Evolutionary conservation across 1,284 basidiomycete species (phyloP).

Genomic region (Cutaneotrichosporon spelunceum): DNA sequence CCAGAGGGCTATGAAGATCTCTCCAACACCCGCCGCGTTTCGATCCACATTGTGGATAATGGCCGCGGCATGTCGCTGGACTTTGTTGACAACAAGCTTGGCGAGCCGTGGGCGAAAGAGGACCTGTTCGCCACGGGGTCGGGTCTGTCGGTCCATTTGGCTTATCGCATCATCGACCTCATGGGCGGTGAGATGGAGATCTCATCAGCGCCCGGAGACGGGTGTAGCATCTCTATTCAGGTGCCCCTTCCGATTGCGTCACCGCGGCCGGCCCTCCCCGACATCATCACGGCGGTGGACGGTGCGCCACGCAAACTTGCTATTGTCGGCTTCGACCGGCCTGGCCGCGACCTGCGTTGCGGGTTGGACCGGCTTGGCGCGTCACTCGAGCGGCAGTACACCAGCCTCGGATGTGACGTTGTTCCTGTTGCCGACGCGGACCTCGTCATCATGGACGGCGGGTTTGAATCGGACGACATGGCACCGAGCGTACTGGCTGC

Average conservation of each 20-base stretch:
- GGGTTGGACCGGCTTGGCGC: slow-evolving; percentile 24
- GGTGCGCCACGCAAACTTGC: slow-evolving; percentile 26
- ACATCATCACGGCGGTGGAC: not conserved
- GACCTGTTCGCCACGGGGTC: slow-evolving; percentile 45
- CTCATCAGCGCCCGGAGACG: slow-evolving; percentile 39
- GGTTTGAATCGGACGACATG: slow-evolving; percentile 26
- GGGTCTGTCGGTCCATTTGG: slow-evolving; percentile 45
- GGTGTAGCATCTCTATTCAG: slow-evolving; percentile 43
- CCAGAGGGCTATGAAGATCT: slow-evolving; percentile 43
- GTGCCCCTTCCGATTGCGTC: slow-evolving; percentile 30
- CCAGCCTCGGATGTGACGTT: slow-evolving; percentile 35
- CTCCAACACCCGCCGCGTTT: slow-evolving; percentile 30
- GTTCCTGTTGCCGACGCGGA: slow-evolving; percentile 35
- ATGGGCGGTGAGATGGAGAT: slow-evolving; percentile 49
- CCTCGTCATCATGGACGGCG: slow-evolving; percentile 36
- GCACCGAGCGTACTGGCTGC: slow-evolving; percentile 19
- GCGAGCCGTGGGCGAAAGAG: slow-evolving; percentile 44
- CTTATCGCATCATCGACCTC: slow-evolving; percentile 47
- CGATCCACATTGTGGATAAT: slow-evolving; percentile 41
- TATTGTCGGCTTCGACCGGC: slow-evolving; percentile 35
- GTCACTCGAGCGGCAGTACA: slow-evolving; percentile 34
- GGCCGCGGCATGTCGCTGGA: slow-evolving; percentile 42
- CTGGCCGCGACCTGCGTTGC: slow-evolving; percentile 7
- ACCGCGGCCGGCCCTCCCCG: not conserved
- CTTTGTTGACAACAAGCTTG: slow-evolving; percentile 38